A percentile compares a stretch with the other conserved stretches of the same genome.
These are phyloP conservation scores for Suhomyces taliae DNA, from an alignment of 1,139 yeast genomes.

Conservation along the genomic window DNA sequence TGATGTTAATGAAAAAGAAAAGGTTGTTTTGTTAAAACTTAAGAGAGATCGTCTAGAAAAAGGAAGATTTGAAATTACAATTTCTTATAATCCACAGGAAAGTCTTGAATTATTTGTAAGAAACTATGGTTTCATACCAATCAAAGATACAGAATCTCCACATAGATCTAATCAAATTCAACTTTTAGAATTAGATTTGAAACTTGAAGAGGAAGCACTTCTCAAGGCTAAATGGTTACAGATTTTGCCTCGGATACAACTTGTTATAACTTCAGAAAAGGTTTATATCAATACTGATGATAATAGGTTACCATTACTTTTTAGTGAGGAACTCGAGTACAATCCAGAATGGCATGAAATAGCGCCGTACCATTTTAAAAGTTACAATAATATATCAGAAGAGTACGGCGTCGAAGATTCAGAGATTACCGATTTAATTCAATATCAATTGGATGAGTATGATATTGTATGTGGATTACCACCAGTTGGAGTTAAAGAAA, in stretches of 20 bases:
- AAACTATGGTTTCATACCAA: constrained; percentile 62
- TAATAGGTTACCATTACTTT: constrained; percentile 17
- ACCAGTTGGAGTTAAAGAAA: constrained; percentile 17
- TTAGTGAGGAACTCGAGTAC: constrained; percentile 18
- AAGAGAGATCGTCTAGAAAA: constrained; percentile 16
- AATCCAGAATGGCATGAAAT: constrained; percentile 17
- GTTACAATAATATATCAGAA: constrained; percentile 11
- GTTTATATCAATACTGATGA: constrained; percentile 13
- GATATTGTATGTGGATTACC: constrained; percentile 16
- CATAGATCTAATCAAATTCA: constrained; percentile 8
- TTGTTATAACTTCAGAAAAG: constrained; percentile 5
- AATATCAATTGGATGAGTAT: constrained; percentile 16
- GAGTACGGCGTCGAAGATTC: constrained; percentile 13
- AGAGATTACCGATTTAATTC: constrained; percentile 13
- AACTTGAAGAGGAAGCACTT: constrained; percentile 3
- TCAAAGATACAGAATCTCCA: not conserved
- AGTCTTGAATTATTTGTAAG: constrained; percentile 47
- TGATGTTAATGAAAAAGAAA: constrained; percentile 53
- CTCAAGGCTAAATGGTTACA: constrained; percentile 22
- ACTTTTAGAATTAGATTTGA: constrained; percentile 11
- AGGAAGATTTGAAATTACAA: constrained; percentile 40
- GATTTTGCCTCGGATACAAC: constrained; percentile 16
- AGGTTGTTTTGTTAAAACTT: constrained; percentile 46
- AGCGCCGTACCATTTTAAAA: constrained; percentile 7
- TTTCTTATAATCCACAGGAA: constrained; percentile 50